phyloP scores from a whole-genome alignment of 2,329 filamentous ascomycete genomes.

The Cladophialophora yegresii region DNA sequence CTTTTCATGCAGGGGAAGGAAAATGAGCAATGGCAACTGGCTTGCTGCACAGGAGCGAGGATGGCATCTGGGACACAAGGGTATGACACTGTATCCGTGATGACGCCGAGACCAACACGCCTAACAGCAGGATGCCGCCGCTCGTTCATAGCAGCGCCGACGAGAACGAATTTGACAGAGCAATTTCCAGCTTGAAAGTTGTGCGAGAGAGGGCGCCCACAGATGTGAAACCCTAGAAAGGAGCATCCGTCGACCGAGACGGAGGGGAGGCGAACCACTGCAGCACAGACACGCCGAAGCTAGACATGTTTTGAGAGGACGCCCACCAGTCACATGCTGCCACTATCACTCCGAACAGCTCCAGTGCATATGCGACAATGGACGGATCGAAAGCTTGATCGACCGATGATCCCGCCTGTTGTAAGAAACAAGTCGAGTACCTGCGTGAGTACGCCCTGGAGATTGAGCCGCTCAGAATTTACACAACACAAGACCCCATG shows the following conservation, averaged over 20 bases:
- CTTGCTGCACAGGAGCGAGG: conserved; percentile 56
- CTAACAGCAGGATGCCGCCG: conserved; percentile 55
- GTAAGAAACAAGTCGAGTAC: conserved; percentile 43
- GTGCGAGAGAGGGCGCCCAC: conserved; percentile 38
- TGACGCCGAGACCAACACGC: conserved; percentile 56
- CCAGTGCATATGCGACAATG: conserved; percentile 66
- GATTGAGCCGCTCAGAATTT: conserved; percentile 40
- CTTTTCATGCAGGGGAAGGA: conserved; percentile 52
- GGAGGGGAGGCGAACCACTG: conserved; percentile 47
- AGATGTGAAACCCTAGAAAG: conserved; percentile 42
- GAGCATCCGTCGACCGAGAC: conserved; percentile 45
- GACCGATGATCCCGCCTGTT: conserved; percentile 42
- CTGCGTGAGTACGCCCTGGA: conserved; percentile 40
- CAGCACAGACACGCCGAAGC: neutral
- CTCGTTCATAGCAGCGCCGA: conserved; percentile 40
- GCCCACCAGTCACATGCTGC: conserved; percentile 29
- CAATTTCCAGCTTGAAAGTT: conserved; percentile 37
- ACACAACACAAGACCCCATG: conserved; percentile 42
- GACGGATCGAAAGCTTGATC: conserved; percentile 44
- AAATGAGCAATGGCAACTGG: conserved; percentile 56
- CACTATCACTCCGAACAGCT: conserved; percentile 51
- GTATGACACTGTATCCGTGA: conserved; percentile 56
- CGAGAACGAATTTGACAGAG: conserved; percentile 23
- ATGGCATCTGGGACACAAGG: conserved; percentile 56
- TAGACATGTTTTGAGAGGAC: conserved; percentile 29